Conservation (phyloP, 495 filamentous ascomycete genomes). For the Xylaria castorea region DNA sequence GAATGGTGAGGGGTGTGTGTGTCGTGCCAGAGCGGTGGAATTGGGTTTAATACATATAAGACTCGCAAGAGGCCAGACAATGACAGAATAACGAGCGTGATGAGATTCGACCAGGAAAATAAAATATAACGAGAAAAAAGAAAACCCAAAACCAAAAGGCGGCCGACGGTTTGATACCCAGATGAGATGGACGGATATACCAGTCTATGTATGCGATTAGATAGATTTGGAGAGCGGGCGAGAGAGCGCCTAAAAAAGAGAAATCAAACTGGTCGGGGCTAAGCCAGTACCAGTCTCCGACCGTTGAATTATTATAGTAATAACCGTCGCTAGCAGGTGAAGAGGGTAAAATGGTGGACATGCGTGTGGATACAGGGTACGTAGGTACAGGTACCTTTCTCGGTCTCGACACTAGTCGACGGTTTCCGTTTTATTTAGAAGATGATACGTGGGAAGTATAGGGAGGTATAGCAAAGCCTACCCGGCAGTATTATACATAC, state of each 20-base stretch:
- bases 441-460: slow-evolving; percentile 16
- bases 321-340: slow-evolving; percentile 20
- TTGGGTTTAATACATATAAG: slow-evolving; percentile 4
- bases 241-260: slow-evolving; percentile 6
- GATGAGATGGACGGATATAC: slow-evolving; percentile 5
- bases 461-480: slow-evolving; percentile 9
- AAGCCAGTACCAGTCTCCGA: slow-evolving; percentile 12
- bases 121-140: background rate
- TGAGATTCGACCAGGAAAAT: background rate
- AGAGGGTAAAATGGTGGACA: slow-evolving; percentile 21
- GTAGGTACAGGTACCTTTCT: slow-evolving; percentile 4
- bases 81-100: slow-evolving; percentile 2
- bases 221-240: slow-evolving; percentile 13
- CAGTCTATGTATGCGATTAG: slow-evolving; percentile 15
- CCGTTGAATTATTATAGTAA: slow-evolving; percentile 26
- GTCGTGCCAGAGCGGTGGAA: slow-evolving; percentile 3
- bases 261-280: slow-evolving; percentile 16
- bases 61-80: background rate
- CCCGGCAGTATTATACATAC: slow-evolving; percentile 1
- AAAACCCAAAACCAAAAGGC: background rate
- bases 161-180: slow-evolving; percentile 10
- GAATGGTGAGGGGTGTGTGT: slow-evolving; percentile 17
- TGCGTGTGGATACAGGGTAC: slow-evolving; percentile 20
- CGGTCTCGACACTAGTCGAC: slow-evolving; percentile 3
- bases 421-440: background rate